Conservation (phyloP, 1,284 basidiomycete genomes). For the Austroboletus novae-zelandiae region DNA sequence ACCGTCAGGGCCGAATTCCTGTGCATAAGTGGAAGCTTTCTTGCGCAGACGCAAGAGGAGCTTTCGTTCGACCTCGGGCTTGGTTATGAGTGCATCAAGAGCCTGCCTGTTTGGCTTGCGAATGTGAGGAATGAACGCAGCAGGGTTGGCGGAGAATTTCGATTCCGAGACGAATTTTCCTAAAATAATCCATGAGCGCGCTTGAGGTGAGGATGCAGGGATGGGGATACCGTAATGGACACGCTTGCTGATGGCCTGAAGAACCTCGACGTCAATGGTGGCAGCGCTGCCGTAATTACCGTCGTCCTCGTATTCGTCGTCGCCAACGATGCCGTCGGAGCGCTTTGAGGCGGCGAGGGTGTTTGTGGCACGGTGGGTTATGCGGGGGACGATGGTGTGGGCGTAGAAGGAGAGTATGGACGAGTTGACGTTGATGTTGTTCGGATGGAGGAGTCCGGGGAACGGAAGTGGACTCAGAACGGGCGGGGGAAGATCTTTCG, state of each 20-base stretch:
- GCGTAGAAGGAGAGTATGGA: slow-evolving; percentile 91
- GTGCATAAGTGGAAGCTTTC: slow-evolving; percentile 92
- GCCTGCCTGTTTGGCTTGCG: slow-evolving; percentile 70
- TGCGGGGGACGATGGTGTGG: slow-evolving; percentile 76
- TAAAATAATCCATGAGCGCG: slow-evolving; percentile 34
- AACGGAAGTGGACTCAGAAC: slow-evolving; percentile 77
- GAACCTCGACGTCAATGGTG: slow-evolving; percentile 90
- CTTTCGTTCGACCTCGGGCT: slow-evolving; percentile 90
- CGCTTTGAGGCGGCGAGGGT: slow-evolving; percentile 60
- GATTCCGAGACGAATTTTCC: slow-evolving; percentile 99
- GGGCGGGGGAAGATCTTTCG: slow-evolving; percentile 77
- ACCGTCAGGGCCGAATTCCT: slow-evolving; percentile 81
- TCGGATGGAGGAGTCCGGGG: slow-evolving; percentile 80
- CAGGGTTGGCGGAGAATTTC: slow-evolving; percentile 86
- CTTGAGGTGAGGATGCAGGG: neutral
- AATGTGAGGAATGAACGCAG: slow-evolving; percentile 91
- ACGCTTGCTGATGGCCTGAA: slow-evolving; percentile 92
- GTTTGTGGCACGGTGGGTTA: slow-evolving; percentile 69
- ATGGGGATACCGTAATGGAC: slow-evolving; percentile 91
- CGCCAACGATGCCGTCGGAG: slow-evolving; percentile 61
- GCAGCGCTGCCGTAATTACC: slow-evolving; percentile 98
- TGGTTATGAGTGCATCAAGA: slow-evolving; percentile 88
- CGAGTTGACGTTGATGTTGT: slow-evolving; percentile 84
- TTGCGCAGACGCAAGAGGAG: slow-evolving; percentile 85
- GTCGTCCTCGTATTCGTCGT: slow-evolving; percentile 77